Conservation (phyloP, 495 filamentous ascomycete genomes). For the Hypoxylon lenormandii region DNA sequence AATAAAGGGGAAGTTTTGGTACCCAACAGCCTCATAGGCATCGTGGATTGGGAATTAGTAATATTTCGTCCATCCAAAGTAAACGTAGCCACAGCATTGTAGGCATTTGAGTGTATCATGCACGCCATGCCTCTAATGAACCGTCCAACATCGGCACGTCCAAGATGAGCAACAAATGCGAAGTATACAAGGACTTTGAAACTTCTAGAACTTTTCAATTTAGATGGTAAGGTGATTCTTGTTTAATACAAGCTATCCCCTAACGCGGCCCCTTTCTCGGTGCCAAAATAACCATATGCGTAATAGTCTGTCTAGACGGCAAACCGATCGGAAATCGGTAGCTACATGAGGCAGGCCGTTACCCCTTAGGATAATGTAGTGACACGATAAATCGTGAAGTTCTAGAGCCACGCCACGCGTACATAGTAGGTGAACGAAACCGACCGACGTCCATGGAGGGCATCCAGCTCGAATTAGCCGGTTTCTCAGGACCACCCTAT, state of each 20-base stretch:
- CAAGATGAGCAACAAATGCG: background rate
- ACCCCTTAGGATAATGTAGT: slow-evolving; percentile 4
- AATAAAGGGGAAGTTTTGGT: background rate
- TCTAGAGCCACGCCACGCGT: slow-evolving; percentile 2
- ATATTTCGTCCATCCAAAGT: background rate
- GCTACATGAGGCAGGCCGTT: background rate
- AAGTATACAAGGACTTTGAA: background rate
- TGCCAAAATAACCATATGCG: background rate
- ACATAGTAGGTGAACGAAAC: background rate
- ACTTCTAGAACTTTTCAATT: slow-evolving; percentile 3
- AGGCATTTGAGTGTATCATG: no score
- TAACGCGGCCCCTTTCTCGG: slow-evolving; percentile 30
- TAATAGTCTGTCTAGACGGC: background rate
- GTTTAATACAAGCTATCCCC: slow-evolving; percentile 18
- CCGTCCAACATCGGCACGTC: background rate
- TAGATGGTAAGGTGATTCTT: background rate
- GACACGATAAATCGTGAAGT: background rate
- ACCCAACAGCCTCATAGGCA: background rate
- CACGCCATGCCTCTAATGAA: background rate
- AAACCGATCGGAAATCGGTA: background rate
- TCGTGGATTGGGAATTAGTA: background rate
- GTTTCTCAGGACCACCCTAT: background rate
- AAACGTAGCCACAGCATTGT: no score
- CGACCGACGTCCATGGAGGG: background rate
- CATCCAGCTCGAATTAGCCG: slow-evolving; percentile 2